Evolutionary conservation across 768 basidiomycete genomes (phyloP), one percentile per base, ranked within the genome.

Genomic region (Suillus americanus): DNA sequence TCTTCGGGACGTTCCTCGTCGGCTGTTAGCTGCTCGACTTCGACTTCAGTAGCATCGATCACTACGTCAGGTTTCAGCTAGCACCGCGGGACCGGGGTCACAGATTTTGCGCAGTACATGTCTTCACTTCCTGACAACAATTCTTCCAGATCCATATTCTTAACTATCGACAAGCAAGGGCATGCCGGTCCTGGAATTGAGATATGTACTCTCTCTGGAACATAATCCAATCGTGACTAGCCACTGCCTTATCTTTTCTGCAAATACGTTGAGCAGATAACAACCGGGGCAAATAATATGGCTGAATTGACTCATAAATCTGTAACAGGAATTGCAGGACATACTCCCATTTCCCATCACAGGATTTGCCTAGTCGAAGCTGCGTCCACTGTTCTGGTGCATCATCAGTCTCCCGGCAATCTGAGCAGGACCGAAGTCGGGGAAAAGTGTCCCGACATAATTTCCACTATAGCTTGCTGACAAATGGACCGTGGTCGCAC

Each of bases 371-470:
- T 81, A 79, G 30, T 73, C 68, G 5, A 78, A 61, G 16, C 72
- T 69, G 10, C 75, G 72, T 1, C 78, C 79, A 4, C 76, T 60
- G 30, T 46, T 45, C 37, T 64, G 64, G 64, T 82, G 83, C 9
- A 72, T 61, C 8, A 63, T 67, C 0, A 72, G 68, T 16, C 73
- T 72, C 13, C 62, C 66, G 1, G 66, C 57, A 16, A 75, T 68
- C 41, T 81, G 69, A 12, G 60, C 62, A 7, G 68, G 35, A 1
- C 68, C 69, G 23, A 83, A 65, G 4, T 71, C 65, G 0, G 83
- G 82, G 70, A 82, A 84, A 18, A 84, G 69, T 5, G 74, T 65
- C 2, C 72, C 62, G 14, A 79, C 74, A 50, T 80, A 84, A 50
- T 45, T 3, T 45, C 10, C 14, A 41, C 14, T 41, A 7, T 16